A percentile compares a stretch with the other conserved stretches of the same genome.
Evolutionary conservation across 805 yeast genomes (phyloP).

Genomic region (Nakazawaea pomicola): DNA sequence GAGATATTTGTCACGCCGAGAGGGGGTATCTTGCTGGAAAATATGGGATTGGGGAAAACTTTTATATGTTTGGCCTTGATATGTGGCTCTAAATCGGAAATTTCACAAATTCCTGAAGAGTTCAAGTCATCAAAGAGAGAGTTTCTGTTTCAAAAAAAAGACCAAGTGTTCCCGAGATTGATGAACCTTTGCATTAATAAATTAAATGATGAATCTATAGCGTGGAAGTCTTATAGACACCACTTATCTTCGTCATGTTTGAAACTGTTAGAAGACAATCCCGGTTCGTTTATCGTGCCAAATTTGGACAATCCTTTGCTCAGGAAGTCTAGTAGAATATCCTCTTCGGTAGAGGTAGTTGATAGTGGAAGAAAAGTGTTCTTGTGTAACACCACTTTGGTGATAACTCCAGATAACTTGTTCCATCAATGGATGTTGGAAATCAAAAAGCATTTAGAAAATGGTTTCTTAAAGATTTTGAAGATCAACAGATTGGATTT

Average conservation of each 20-base stretch:
- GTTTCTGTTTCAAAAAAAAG: conserved; percentile 15
- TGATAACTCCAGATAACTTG: conserved; percentile 63
- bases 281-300: conserved; percentile 38
- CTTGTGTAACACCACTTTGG: conserved; percentile 49
- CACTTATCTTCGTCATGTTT: conserved; percentile 41
- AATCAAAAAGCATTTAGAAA: conserved; percentile 47
- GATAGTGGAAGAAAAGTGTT: conserved; percentile 25
- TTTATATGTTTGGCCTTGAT: conserved; percentile 54
- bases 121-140: conserved; percentile 12
- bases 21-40: conserved; percentile 63
- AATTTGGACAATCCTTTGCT: conserved; percentile 14
- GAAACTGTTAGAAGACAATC: conserved; percentile 27
- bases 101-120: conserved; percentile 38
- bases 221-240: conserved; percentile 48
- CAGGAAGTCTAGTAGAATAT: conserved; percentile 2
- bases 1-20: conserved; percentile 41
- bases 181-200: conserved; percentile 36
- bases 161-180: conserved; percentile 17
- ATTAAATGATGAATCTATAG: conserved; percentile 43
- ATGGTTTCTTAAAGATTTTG: conserved; percentile 31
- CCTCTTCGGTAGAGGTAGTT: conserved; percentile 13
- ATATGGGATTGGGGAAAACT: conserved; percentile 67
- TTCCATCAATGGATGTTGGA: conserved; percentile 63
- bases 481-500: conserved; percentile 19
- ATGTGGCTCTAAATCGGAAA: conserved; percentile 48